Evolutionary conservation across 495 filamentous ascomycete species (phyloP).

Genomic region (Tuber umbilicatum): DNA sequence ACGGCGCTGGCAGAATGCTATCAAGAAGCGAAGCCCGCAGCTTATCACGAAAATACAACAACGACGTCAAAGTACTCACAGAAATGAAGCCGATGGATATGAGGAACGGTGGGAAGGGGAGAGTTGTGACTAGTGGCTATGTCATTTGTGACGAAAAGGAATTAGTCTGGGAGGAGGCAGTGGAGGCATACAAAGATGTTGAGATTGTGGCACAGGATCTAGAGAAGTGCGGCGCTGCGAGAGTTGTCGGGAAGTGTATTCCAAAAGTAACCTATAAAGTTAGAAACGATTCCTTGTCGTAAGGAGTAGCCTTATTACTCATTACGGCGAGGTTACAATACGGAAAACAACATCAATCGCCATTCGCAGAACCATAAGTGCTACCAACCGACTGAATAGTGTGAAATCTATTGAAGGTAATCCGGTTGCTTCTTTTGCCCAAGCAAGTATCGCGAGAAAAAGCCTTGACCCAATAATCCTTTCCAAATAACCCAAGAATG

Average conservation of each 20-base stretch:
- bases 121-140: conserved; percentile 40
- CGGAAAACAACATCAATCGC: not conserved
- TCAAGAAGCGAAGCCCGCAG: conserved; percentile 41
- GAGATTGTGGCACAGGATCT: conserved; percentile 43
- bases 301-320: not conserved
- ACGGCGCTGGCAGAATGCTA: conserved; percentile 44
- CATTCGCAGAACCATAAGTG: not conserved
- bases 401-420: not conserved
- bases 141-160: conserved; percentile 45
- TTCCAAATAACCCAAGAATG: not conserved
- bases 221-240: conserved; percentile 38
- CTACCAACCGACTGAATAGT: not conserved
- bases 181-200: conserved; percentile 45
- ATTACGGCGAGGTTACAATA: not conserved
- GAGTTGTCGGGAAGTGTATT: conserved; percentile 42
- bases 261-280: conserved; percentile 46
- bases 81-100: conserved; percentile 18
- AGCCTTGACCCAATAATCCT: not conserved
- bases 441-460: not conserved
- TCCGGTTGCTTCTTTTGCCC: not conserved
- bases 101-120: conserved; percentile 18
- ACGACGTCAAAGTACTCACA: conserved; percentile 32
- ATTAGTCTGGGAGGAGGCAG: conserved; percentile 45
- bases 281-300: conserved; percentile 35
- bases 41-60: conserved; percentile 23